phyloP scores from a whole-genome alignment of 2,329 filamentous ascomycete species.

The Phaeoacremonium minimum region DNA sequence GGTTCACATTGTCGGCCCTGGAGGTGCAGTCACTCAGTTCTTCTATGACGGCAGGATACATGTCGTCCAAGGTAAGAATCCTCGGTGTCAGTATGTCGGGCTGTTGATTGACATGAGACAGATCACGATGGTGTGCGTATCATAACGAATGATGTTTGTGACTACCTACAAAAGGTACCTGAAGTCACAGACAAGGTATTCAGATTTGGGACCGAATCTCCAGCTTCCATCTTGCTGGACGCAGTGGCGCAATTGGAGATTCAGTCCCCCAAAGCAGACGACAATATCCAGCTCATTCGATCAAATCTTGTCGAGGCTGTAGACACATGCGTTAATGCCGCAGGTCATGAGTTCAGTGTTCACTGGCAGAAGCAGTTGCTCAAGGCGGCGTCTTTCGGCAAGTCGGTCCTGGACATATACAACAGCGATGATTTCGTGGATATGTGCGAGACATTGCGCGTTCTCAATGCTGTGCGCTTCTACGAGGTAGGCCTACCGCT shows the following conservation, averaged over 20 bases:
- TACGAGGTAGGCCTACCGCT: conserved; percentile 88
- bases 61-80: conserved; percentile 69
- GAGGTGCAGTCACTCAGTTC: conserved; percentile 69
- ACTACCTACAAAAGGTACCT: conserved; percentile 93
- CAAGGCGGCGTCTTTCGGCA: conserved; percentile 96
- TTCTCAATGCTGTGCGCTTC: conserved; percentile 87
- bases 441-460: conserved; percentile 90
- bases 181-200: conserved; percentile 86
- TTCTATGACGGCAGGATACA: conserved; percentile 92
- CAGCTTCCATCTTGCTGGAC: conserved; percentile 89
- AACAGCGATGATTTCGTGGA: conserved; percentile 99
- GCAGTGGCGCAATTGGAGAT: conserved; percentile 87
- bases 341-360: conserved; percentile 83
- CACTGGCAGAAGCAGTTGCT: conserved; percentile 94
- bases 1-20: conserved; percentile 86
- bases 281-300: conserved; percentile 93
- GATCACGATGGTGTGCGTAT: conserved; percentile 82
- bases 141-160: conserved; percentile 90
- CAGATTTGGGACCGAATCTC: conserved; percentile 78
- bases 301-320: conserved; percentile 87
- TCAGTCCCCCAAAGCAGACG: conserved; percentile 94
- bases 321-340: conserved; percentile 87
- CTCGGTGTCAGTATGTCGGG: neutral
- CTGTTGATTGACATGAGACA: conserved; percentile 22
- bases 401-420: conserved; percentile 94